Percentiles rank a stretch among this genome's conserved stretches.
Evolutionary conservation across 768 basidiomycete genomes (phyloP).

Genomic region (Auricularia auricula-judae): DNA sequence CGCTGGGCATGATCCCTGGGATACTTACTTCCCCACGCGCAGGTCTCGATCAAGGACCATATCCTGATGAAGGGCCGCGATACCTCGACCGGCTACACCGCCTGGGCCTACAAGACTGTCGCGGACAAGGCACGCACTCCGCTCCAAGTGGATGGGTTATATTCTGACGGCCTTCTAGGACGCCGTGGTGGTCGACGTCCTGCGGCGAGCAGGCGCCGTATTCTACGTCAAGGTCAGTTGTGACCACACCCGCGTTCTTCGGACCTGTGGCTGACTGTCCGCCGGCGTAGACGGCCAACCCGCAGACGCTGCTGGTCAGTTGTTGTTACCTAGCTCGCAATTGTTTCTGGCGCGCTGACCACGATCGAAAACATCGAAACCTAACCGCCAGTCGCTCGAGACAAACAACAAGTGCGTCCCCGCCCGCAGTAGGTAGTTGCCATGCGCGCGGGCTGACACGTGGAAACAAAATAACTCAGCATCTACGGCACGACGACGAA

Average conservation of each 20-base stretch:
- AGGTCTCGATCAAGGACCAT: constrained; percentile 29
- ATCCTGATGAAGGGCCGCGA: constrained; percentile 33
- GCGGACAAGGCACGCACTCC: constrained; percentile 15
- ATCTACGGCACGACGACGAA: constrained; percentile 33
- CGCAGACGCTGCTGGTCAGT: constrained; percentile 38
- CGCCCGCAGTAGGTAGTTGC: too few relatives aligned
- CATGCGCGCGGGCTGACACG: too few relatives aligned
- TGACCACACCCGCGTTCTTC: not conserved
- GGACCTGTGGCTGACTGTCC: not conserved
- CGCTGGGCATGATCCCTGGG: not conserved
- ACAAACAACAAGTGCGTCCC: constrained; percentile 32
- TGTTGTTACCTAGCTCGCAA: constrained; percentile 11
- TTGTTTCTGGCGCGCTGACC: constrained; percentile 5
- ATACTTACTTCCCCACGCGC: not conserved
- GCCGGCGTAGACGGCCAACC: constrained; percentile 27
- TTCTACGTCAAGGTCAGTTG: constrained; percentile 25
- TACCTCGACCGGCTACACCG: constrained; percentile 22
- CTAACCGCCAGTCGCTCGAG: constrained; percentile 33
- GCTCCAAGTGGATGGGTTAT: not conserved
- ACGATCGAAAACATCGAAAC: not conserved
- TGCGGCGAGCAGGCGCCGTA: constrained; percentile 34
- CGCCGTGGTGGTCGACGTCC: constrained; percentile 32
- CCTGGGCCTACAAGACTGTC: constrained; percentile 28
- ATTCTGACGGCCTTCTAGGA: constrained; percentile 13
- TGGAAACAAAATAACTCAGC: constrained; percentile 11